A percentile compares a stretch with the other conserved stretches of the same genome.
phyloP scores from a whole-genome alignment of 75 land plant genomes.

The Cryptomeria japonica region DNA sequence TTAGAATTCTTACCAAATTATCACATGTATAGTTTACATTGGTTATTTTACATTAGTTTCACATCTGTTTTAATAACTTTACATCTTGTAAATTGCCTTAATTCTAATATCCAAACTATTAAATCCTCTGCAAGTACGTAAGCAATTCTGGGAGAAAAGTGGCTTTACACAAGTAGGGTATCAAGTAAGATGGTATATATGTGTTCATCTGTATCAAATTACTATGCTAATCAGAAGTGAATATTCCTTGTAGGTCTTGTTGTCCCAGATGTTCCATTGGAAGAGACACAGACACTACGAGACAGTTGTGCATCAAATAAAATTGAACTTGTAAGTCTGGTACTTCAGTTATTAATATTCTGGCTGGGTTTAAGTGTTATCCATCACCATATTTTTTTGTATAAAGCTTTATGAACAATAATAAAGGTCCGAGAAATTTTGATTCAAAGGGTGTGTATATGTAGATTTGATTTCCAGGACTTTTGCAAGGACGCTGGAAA shows the following conservation, averaged over 20 bases:
- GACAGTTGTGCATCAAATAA: conserved; percentile 43
- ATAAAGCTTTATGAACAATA: neutral
- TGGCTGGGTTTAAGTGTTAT: neutral
- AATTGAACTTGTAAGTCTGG: conserved; percentile 71
- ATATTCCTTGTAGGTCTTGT: conserved; percentile 64
- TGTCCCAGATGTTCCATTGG: conserved; percentile 94
- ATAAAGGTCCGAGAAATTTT: neutral
- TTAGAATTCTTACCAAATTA: too few relatives aligned
- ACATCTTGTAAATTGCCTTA: too few relatives aligned
- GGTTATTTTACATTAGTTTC: too few relatives aligned
- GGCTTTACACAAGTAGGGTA: too few relatives aligned
- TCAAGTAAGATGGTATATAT: neutral
- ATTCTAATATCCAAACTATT: too few relatives aligned
- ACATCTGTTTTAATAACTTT: too few relatives aligned
- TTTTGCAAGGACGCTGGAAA: neutral
- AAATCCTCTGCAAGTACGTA: too few relatives aligned
- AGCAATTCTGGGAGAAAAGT: too few relatives aligned
- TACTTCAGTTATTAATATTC: neutral
- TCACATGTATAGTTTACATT: too few relatives aligned
- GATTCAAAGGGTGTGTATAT: neutral
- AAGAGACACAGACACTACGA: conserved; percentile 76
- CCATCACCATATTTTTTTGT: neutral
- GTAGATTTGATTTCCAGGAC: neutral
- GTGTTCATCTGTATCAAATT: neutral
- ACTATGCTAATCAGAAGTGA: neutral